These are phyloP conservation scores for Ganoderma boninense DNA, from an alignment of 1,284 basidiomycete species.

Conservation along the genomic window DNA sequence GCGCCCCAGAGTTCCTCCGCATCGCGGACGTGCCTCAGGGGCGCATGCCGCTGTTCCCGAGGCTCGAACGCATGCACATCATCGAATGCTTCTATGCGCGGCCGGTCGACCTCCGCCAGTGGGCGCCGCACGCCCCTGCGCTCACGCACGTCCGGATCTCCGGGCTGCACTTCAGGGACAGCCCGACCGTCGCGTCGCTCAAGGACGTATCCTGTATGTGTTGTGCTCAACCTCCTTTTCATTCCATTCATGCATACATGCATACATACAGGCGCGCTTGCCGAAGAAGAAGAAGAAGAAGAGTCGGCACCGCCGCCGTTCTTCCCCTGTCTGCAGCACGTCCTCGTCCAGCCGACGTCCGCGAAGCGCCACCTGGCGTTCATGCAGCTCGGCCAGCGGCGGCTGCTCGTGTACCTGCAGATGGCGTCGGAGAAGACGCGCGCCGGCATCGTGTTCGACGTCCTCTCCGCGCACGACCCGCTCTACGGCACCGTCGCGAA, in stretches of 20 bases:
- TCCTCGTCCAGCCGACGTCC: constrained; percentile 12
- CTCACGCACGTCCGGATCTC: constrained; percentile 18
- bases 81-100: constrained; percentile 8
- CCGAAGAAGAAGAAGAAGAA: neutral
- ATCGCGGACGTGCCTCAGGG: neutral
- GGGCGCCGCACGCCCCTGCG: constrained; percentile 15
- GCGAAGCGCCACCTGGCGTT: neutral
- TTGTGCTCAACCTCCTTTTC: neutral
- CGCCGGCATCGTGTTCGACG: neutral
- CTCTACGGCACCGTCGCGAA: neutral
- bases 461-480: neutral
- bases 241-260: neutral
- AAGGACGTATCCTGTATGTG: neutral
- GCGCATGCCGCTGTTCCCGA: constrained; percentile 8
- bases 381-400: constrained; percentile 1
- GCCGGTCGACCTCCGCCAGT: constrained; percentile 5
- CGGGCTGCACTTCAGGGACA: neutral
- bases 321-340: neutral
- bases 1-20: constrained; percentile 4
- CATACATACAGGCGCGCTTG: neutral
- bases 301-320: too few relatives aligned
- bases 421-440: neutral
- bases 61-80: constrained; percentile 10
- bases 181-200: neutral
- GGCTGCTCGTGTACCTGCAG: neutral